Evolutionary conservation across 257 asterid genomes (phyloP).

Genomic region (Lycium barbarum): DNA sequence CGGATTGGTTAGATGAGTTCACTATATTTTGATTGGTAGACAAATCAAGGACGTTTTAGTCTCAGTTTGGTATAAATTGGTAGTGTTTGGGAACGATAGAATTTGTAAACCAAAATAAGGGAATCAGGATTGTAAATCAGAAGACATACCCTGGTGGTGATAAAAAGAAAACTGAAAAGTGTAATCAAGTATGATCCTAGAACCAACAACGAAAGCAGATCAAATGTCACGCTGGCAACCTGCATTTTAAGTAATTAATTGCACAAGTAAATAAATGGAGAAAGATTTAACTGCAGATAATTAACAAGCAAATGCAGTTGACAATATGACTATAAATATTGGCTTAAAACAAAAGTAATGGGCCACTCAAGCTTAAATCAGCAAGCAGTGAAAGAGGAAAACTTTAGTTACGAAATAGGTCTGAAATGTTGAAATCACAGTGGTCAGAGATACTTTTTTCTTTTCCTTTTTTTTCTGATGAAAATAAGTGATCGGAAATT

Average conservation of each 20-base stretch:
- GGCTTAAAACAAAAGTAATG: no score
- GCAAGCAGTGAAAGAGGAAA: no score
- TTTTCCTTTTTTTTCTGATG: no score
- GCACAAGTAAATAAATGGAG: not conserved
- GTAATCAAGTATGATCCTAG: constrained; percentile 88
- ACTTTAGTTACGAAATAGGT: no score
- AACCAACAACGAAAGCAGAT: constrained; percentile 81
- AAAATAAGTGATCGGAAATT: not conserved
- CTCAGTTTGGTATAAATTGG: not conserved
- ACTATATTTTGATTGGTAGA: not conserved
- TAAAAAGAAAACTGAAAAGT: constrained; percentile 77
- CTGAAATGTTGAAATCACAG: no score
- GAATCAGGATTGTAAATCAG: not conserved
- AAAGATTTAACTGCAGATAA: no score
- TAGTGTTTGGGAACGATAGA: not conserved
- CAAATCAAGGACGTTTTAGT: not conserved
- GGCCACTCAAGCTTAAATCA: no score
- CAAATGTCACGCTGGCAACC: constrained; percentile 94
- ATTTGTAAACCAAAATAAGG: not conserved
- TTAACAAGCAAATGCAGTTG: no score
- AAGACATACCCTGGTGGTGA: constrained; percentile 79
- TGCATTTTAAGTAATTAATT: constrained; percentile 38
- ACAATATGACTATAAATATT: no score
- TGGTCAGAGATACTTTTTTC: no score
- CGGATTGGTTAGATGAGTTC: constrained; percentile 23